Conservation (phyloP, 306 rosid genomes). For the Pyrus communis region DNA sequence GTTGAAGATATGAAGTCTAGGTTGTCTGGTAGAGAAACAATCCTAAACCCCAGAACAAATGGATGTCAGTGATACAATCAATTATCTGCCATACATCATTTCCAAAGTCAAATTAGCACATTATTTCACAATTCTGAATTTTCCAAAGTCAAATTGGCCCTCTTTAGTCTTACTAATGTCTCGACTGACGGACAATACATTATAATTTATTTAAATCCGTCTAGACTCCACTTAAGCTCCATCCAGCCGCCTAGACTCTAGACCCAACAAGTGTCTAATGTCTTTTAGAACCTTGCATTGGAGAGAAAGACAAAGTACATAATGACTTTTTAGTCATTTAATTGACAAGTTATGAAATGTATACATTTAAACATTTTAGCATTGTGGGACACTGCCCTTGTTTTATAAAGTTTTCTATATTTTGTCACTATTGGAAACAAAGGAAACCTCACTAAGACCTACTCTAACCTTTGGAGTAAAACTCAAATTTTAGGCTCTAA, state of each 20-base stretch:
- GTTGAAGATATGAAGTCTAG: conserved; percentile 80
- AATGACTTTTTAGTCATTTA: neutral
- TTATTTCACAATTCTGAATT: neutral
- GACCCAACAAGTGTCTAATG: too few relatives aligned
- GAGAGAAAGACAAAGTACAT: too few relatives aligned
- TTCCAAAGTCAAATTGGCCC: too few relatives aligned
- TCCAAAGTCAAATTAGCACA: neutral
- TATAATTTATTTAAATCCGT: too few relatives aligned
- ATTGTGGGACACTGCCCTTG: neutral
- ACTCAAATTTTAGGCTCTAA: too few relatives aligned
- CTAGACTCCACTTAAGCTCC: too few relatives aligned
- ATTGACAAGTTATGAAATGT: neutral
- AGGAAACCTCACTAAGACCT: neutral
- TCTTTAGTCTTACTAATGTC: too few relatives aligned
- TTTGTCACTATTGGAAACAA: conserved; percentile 4
- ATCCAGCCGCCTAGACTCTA: too few relatives aligned
- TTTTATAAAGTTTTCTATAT: neutral
- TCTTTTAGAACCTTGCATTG: too few relatives aligned
- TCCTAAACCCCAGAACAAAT: conserved; percentile 41
- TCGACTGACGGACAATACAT: too few relatives aligned
- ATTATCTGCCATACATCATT: neutral
- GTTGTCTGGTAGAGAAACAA: conserved; percentile 68
- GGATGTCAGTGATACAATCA: conserved; percentile 7
- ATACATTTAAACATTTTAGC: neutral
- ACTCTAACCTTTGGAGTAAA: too few relatives aligned